These are phyloP conservation scores for Ephemerocybe angulata DNA, from an alignment of 768 basidiomycete species.

Conservation along the genomic window DNA sequence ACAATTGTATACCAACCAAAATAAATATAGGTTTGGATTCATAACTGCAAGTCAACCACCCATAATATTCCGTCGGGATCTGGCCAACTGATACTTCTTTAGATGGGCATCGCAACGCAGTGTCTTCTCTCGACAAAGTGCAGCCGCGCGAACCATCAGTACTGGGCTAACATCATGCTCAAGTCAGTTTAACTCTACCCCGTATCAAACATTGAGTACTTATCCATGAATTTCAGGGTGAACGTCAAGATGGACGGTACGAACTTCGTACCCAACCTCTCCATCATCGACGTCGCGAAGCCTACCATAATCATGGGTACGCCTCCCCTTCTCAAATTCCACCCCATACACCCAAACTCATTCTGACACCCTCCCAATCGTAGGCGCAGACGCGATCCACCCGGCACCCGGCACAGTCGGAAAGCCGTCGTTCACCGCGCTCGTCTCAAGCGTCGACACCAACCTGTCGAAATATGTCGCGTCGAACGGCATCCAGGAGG, in stretches of 20 bases:
- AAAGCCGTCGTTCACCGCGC: constrained; percentile 74
- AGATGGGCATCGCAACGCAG: constrained; percentile 77
- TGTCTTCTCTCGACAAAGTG: constrained; percentile 70
- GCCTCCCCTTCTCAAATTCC: constrained; percentile 9
- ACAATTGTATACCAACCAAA: too few relatives aligned
- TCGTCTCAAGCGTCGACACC: constrained; percentile 78
- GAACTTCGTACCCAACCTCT: constrained; percentile 62
- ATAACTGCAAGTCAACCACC: constrained; percentile 8
- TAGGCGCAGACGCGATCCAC: constrained; percentile 81
- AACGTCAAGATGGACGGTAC: constrained; percentile 85
- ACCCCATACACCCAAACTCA: too few relatives aligned
- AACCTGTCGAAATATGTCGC: constrained; percentile 69
- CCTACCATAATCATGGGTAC: constrained; percentile 80
- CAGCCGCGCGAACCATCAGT: constrained; percentile 65
- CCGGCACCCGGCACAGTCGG: constrained; percentile 78
- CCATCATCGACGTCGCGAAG: constrained; percentile 61
- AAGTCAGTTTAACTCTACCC: constrained; percentile 46
- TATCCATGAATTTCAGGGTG: too few relatives aligned
- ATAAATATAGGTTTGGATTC: constrained; percentile 3
- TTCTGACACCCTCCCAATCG: neutral
- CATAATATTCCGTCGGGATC: constrained; percentile 1
- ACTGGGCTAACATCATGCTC: constrained; percentile 75
- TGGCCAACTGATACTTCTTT: neutral
- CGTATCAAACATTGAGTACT: neutral
- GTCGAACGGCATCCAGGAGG: constrained; percentile 61